These are phyloP conservation scores for Skeletonema potamos DNA, from an alignment of 108 stramenopile genomes.

Conservation along the genomic window DNA sequence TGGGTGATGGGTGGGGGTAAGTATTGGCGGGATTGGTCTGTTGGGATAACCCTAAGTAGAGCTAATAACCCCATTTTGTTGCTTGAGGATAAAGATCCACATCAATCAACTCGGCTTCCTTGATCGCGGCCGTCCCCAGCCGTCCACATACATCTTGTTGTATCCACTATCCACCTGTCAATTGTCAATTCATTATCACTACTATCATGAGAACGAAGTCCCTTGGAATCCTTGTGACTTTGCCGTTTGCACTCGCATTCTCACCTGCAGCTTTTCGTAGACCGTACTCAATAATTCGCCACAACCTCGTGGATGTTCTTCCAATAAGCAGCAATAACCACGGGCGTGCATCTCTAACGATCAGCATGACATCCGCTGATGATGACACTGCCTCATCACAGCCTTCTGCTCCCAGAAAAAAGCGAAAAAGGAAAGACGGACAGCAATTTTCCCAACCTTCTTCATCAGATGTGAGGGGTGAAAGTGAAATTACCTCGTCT, in stretches of 20 bases:
- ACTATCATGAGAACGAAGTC: neutral
- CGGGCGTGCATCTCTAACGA: neutral
- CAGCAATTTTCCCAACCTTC: conserved; percentile 17
- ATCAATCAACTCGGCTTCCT: too few relatives aligned
- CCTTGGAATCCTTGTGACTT: neutral
- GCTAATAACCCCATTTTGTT: too few relatives aligned
- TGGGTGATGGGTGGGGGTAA: too few relatives aligned
- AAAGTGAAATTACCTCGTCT: neutral
- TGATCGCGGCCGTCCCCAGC: too few relatives aligned
- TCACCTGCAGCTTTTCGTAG: neutral
- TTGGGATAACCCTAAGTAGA: too few relatives aligned
- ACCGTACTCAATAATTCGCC: neutral
- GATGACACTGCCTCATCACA: conserved; percentile 6
- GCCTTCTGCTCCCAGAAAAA: conserved; percentile 21
- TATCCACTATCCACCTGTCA: neutral
- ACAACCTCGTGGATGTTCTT: neutral
- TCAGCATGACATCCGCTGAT: neutral
- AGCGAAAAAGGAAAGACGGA: conserved; percentile 55
- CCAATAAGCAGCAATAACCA: neutral
- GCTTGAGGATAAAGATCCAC: too few relatives aligned
- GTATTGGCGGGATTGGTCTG: too few relatives aligned
- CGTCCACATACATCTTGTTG: too few relatives aligned
- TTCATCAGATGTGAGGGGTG: neutral
- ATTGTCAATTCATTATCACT: neutral
- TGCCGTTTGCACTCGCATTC: conserved; percentile 1